These are phyloP conservation scores for Perkinsus olseni DNA, from an alignment of 169 alveolate genomes.

Conservation along the genomic window DNA sequence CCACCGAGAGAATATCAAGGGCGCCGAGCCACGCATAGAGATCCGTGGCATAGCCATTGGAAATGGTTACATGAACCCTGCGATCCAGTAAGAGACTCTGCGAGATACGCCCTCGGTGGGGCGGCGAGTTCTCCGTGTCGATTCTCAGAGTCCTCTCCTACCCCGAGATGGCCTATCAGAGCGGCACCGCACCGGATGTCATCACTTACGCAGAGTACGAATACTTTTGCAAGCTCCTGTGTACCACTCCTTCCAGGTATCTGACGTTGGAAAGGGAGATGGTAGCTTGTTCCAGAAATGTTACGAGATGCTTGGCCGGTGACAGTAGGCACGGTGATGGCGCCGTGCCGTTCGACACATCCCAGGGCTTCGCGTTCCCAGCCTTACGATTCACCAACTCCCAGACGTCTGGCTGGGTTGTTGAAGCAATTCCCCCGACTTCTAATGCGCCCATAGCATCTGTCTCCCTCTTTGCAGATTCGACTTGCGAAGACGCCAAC, in stretches of 20 bases:
- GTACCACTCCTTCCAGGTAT: background rate
- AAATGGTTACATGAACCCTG: background rate
- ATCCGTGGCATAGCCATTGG: background rate
- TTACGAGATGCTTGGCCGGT: background rate
- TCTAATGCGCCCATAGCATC: too few relatives aligned
- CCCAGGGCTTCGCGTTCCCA: too few relatives aligned
- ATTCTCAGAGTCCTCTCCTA: background rate
- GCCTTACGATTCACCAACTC: too few relatives aligned
- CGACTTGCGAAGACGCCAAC: too few relatives aligned
- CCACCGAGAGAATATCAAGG: background rate
- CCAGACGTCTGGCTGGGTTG: too few relatives aligned
- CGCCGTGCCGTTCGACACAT: too few relatives aligned
- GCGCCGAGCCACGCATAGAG: constrained; percentile 22
- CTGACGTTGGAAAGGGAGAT: background rate
- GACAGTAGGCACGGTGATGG: too few relatives aligned
- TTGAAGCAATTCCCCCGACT: too few relatives aligned
- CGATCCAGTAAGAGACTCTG: background rate
- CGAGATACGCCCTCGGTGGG: background rate
- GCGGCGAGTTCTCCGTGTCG: background rate
- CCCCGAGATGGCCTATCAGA: background rate
- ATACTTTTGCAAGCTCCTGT: background rate
- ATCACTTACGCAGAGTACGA: background rate
- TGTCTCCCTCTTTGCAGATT: too few relatives aligned
- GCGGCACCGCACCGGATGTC: background rate
- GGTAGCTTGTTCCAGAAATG: background rate